These are phyloP conservation scores for Betula pendula DNA, from an alignment of 306 rosid genomes.

Conservation along the genomic window DNA sequence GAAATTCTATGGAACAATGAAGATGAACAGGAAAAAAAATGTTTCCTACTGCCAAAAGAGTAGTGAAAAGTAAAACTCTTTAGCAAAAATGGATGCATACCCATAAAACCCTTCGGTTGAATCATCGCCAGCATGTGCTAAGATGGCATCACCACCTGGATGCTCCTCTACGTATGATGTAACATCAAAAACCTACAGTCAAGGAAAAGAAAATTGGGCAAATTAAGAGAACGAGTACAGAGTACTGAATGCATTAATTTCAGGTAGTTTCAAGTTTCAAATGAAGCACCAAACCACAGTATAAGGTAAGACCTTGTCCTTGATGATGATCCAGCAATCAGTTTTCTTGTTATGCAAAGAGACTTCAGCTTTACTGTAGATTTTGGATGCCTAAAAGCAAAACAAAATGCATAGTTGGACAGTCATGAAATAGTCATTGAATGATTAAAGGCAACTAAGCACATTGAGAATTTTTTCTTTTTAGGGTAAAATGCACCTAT, in stretches of 20 bases:
- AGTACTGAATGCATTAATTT: slow-evolving; percentile 3
- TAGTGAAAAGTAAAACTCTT: too few species aligned
- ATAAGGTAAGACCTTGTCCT: slow-evolving; percentile 60
- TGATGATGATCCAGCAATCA: slow-evolving; percentile 94
- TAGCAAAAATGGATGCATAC: slow-evolving; percentile 31
- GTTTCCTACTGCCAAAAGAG: too few species aligned
- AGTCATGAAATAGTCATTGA: not conserved
- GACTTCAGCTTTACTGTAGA: slow-evolving; percentile 61
- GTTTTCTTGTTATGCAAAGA: slow-evolving; percentile 73
- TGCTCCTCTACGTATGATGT: slow-evolving; percentile 95
- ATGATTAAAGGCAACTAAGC: not conserved
- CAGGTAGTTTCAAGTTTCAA: not conserved
- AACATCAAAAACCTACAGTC: slow-evolving; percentile 74
- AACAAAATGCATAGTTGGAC: slow-evolving; percentile 13
- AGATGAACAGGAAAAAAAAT: too few species aligned
- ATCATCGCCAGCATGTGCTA: slow-evolving; percentile 87
- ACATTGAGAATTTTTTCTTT: not conserved
- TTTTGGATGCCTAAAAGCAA: slow-evolving; percentile 53
- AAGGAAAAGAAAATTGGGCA: slow-evolving; percentile 12
- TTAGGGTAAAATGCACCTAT: not conserved
- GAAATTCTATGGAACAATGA: too few species aligned
- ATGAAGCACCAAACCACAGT: slow-evolving; percentile 15
- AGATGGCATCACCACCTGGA: slow-evolving; percentile 98
- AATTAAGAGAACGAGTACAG: not conserved
- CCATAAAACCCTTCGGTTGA: slow-evolving; percentile 84